Conservation (phyloP, 164 flowering plant species). For the Nelumbo lutea region DNA sequence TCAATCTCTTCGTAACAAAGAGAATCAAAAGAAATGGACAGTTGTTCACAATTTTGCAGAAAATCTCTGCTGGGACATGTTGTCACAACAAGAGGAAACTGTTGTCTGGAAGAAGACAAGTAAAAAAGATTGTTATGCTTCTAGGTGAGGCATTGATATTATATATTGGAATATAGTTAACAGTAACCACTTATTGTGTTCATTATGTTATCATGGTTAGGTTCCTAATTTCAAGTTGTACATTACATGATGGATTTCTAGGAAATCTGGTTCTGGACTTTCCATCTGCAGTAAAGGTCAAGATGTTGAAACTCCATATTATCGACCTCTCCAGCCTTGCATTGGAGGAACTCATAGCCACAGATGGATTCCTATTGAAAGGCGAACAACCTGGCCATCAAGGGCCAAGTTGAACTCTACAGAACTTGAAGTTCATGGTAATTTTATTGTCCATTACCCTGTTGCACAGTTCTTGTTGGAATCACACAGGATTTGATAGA, state of each 20-base stretch:
- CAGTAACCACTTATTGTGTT: not conserved
- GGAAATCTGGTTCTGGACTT: constrained; percentile 69
- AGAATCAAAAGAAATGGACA: constrained; percentile 62
- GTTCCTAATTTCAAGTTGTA: constrained; percentile 10
- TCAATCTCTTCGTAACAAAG: constrained; percentile 54
- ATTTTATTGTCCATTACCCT: not conserved
- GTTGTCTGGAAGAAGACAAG: constrained; percentile 94
- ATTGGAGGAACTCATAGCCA: constrained; percentile 80
- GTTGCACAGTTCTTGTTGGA: not conserved
- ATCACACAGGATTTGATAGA: not conserved
- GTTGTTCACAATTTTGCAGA: constrained; percentile 51
- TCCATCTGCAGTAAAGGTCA: constrained; percentile 66
- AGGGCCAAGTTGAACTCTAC: constrained; percentile 48
- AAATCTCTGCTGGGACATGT: constrained; percentile 83
- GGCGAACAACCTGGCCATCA: constrained; percentile 73
- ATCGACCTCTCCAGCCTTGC: constrained; percentile 75
- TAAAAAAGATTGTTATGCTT: constrained; percentile 53
- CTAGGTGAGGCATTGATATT: constrained; percentile 48
- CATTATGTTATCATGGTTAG: not conserved
- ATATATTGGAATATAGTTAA: not conserved
- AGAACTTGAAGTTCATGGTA: constrained; percentile 75
- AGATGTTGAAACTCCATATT: constrained; percentile 84
- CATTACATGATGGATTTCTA: constrained; percentile 25
- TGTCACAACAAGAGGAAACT: constrained; percentile 95
- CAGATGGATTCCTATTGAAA: constrained; percentile 85